Evolutionary conservation across 768 basidiomycete genomes (phyloP).

Genomic region (Mycena maculata): DNA sequence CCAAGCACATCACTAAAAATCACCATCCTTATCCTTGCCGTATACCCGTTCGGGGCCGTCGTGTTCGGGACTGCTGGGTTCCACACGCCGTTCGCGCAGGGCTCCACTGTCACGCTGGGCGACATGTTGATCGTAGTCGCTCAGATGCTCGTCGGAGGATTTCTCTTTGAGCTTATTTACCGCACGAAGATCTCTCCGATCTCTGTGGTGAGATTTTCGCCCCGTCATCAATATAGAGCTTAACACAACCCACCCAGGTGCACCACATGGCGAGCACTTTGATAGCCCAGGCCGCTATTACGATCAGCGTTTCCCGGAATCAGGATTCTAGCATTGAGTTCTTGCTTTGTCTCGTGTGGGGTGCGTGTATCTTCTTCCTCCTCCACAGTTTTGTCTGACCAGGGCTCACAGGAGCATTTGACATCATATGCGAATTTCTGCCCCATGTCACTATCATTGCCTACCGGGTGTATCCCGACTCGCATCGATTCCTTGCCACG

Average conservation of each 20-base stretch:
- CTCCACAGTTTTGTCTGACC: neutral
- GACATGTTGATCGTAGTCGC: slow-evolving; percentile 6
- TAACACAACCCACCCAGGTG: neutral
- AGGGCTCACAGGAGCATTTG: slow-evolving; percentile 8
- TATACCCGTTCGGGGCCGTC: slow-evolving; percentile 9
- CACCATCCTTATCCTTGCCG: slow-evolving; percentile 16
- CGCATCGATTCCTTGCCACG: slow-evolving; percentile 5
- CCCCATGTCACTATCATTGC: slow-evolving; percentile 14
- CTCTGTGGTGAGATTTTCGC: slow-evolving; percentile 1
- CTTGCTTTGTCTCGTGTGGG: slow-evolving; percentile 17
- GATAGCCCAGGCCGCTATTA: too few relatives aligned
- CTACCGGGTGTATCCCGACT: too few relatives aligned
- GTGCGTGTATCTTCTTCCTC: neutral
- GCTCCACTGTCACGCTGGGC: slow-evolving; percentile 9
- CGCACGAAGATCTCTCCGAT: slow-evolving; percentile 15
- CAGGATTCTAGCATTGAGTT: slow-evolving; percentile 15
- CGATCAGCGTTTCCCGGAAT: slow-evolving; percentile 9
- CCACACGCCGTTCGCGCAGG: slow-evolving; percentile 2
- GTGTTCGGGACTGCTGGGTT: slow-evolving; percentile 14
- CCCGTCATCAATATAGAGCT: neutral
- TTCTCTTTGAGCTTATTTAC: slow-evolving; percentile 19
- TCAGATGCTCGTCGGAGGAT: slow-evolving; percentile 17
- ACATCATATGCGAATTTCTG: slow-evolving; percentile 17
- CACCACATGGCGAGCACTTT: slow-evolving; percentile 18
- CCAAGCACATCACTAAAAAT: too few relatives aligned